Conservation (phyloP, 1,284 basidiomycete species). For the Cystobasidium pallidum region DNA sequence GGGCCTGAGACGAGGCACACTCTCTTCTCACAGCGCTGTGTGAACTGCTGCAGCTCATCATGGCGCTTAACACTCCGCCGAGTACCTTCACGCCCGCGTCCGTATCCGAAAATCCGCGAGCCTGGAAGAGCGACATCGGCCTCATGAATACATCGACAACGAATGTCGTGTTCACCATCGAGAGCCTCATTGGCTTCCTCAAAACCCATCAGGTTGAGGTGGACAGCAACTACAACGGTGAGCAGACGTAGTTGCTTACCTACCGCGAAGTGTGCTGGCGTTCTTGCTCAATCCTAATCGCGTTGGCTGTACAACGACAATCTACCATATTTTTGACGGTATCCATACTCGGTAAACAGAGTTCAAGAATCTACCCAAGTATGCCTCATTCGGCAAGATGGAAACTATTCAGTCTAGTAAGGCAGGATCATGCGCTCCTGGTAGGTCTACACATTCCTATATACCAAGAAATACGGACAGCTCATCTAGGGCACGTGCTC, state of each 20-base stretch:
- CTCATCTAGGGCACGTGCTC: slow-evolving; percentile 21
- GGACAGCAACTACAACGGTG: slow-evolving; percentile 32
- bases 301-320: no score
- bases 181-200: slow-evolving; percentile 29
- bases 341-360: neutral
- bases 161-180: slow-evolving; percentile 36
- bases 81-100: slow-evolving; percentile 18
- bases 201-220: slow-evolving; percentile 37
- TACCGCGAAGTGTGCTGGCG: no score
- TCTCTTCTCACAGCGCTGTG: no score
- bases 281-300: no score
- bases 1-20: no score
- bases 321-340: no score
- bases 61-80: neutral
- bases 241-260: no score
- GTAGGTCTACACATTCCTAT: slow-evolving; percentile 1
- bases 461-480: neutral
- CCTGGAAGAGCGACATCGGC: slow-evolving; percentile 37
- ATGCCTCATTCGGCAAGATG: slow-evolving; percentile 33
- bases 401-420: neutral
- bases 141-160: slow-evolving; percentile 28
- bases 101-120: slow-evolving; percentile 27
- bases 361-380: slow-evolving; percentile 39
- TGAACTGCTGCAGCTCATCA: neutral
- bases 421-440: neutral